Base-by-base conservation (phyloP, 2,329 filamentous ascomycete species). In the Phialophora chinensis region DNA sequence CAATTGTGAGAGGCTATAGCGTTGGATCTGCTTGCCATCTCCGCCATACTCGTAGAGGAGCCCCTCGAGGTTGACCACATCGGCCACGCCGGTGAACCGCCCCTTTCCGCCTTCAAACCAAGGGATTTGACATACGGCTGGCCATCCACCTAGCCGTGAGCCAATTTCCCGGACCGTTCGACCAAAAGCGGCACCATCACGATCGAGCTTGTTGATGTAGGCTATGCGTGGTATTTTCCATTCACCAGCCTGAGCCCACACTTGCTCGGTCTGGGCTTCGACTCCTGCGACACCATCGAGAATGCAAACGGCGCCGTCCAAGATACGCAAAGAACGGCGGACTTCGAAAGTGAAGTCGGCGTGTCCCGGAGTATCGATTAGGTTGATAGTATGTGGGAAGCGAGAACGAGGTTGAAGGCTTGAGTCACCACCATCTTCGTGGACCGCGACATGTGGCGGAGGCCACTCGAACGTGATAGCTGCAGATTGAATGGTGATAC, bases 281-380 rank as follows among this genome's bases (percentile, higher is more conserved):
- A 99, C 95, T 1, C 93, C 93, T 67, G 94, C 93, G 44, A 97
- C 93, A 0, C 91, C 93, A 76, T 97, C 93, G 7, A 97, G 87
- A 73, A 97, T 93, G 74, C 92, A 96, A n/a, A 97, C 89, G 1
- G 92, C 92, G 4, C 93, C 93, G 75, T 97, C 93, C 0, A 97
- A 84, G 38, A 97, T 90, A 23, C 92, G 89, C 6, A 98, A 83
- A 35, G 94, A 98, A 12, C 95, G 88, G 71, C 97, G 86, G 2
- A 98, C 95, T 77, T 99, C 95, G 74, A 98, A 98, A 0, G 94
- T 93, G 74, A 99, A 99, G 77, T 99, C 95, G 25, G 96, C 93
- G 75, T 99, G 95, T 1, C 95, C 95, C 1, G 95, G 95, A 0
- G 95, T 98, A 77, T 99, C 95, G 67, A 99, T 98, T 1, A 97